These are phyloP conservation scores for Hymenotorrendiella dingleyae DNA, from an alignment of 2,329 filamentous ascomycete species.

Conservation along the genomic window DNA sequence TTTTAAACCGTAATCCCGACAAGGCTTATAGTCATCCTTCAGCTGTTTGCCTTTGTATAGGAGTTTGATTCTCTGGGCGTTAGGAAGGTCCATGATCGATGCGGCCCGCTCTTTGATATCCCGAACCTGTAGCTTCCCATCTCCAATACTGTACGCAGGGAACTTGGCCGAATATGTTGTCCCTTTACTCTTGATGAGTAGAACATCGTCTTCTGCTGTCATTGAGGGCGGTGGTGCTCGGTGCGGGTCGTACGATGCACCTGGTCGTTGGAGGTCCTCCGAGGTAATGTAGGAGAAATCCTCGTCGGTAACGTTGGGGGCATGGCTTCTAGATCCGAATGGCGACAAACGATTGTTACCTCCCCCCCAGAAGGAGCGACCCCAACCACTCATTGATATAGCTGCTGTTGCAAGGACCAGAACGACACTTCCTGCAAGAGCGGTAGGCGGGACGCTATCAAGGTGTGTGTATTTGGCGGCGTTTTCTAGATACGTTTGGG, in stretches of 20 bases:
- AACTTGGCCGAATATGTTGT: slow-evolving; percentile 65
- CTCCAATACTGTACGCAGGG: slow-evolving; percentile 68
- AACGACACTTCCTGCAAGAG: slow-evolving; percentile 20
- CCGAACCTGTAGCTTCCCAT: slow-evolving; percentile 61
- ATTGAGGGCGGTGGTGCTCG: slow-evolving; percentile 33
- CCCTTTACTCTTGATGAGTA: slow-evolving; percentile 63
- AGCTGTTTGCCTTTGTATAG: slow-evolving; percentile 69
- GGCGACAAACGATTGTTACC: slow-evolving; percentile 25
- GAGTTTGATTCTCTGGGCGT: slow-evolving; percentile 56
- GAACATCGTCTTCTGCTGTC: slow-evolving; percentile 58
- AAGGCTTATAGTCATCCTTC: slow-evolving; percentile 54
- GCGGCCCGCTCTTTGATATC: slow-evolving; percentile 64
- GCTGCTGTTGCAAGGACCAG: slow-evolving; percentile 23
- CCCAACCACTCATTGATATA: slow-evolving; percentile 31
- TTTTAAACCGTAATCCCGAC: slow-evolving; percentile 56
- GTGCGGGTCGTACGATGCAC: slow-evolving; percentile 38
- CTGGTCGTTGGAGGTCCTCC: slow-evolving; percentile 55
- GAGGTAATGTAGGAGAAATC: slow-evolving; percentile 83
- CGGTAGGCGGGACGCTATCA: slow-evolving; percentile 23
- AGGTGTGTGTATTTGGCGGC: slow-evolving; percentile 26
- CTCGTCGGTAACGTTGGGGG: slow-evolving; percentile 63
- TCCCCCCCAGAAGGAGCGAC: slow-evolving; percentile 26
- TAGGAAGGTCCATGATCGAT: slow-evolving; percentile 57
- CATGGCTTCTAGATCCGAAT: slow-evolving; percentile 32
- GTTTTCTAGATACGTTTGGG: slow-evolving; percentile 22